Evolutionary conservation across 306 rosid species (phyloP).

Genomic region (Pueraria montana): DNA sequence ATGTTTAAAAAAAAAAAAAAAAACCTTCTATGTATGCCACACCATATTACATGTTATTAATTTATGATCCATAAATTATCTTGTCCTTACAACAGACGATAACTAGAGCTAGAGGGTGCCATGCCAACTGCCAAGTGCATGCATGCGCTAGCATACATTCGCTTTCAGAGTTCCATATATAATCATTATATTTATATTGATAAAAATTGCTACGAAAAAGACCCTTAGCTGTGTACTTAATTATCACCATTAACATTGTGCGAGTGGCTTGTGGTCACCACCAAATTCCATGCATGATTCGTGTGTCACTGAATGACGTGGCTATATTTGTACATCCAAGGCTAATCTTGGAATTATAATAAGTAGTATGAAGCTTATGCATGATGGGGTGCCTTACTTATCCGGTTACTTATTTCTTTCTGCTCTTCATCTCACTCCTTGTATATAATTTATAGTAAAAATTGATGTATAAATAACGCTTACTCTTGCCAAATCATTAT

Average conservation of each 20-base stretch:
- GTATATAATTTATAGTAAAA: too few relatives aligned
- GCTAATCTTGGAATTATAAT: background rate
- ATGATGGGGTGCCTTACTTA: background rate
- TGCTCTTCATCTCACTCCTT: background rate
- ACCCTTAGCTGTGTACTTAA: constrained; percentile 12
- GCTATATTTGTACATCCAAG: background rate
- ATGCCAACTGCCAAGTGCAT: constrained; percentile 33
- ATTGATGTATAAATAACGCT: too few relatives aligned
- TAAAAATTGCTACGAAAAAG: constrained; percentile 37
- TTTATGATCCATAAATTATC: background rate
- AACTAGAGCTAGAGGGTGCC: constrained; percentile 10
- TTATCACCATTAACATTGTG: background rate
- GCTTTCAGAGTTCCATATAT: constrained; percentile 25
- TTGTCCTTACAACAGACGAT: constrained; percentile 37
- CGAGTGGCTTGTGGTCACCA: background rate
- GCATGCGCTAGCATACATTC: too few relatives aligned
- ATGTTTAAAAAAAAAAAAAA: too few relatives aligned
- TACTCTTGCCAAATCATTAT: background rate
- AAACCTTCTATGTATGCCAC: background rate
- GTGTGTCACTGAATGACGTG: background rate
- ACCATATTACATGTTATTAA: background rate
- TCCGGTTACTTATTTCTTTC: background rate
- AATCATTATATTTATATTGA: constrained; percentile 22
- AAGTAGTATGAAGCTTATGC: background rate
- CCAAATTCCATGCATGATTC: background rate